Percentiles rank a stretch among this genome's conserved stretches.
These are phyloP conservation scores for Hypocrella siamensis DNA, from an alignment of 2,329 filamentous ascomycete species.

Conservation along the genomic window DNA sequence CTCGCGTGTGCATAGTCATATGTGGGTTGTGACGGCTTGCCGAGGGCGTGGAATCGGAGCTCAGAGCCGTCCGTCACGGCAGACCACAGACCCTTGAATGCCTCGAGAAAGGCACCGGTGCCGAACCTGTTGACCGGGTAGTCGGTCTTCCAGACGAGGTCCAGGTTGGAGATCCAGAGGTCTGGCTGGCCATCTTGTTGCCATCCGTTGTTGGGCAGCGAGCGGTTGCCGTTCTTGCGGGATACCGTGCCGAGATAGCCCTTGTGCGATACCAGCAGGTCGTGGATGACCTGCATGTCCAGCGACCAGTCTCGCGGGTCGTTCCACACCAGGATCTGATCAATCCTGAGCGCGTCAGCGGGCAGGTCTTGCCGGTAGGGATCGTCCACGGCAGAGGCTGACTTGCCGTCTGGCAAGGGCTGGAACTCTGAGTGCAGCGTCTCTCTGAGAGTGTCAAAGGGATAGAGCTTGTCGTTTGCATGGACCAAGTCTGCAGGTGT, in stretches of 20 bases:
- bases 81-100: constrained; percentile 65
- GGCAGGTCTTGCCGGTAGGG: constrained; percentile 19
- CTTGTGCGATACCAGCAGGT: constrained; percentile 63
- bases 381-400: constrained; percentile 13
- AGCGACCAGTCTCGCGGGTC: constrained; percentile 94
- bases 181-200: constrained; percentile 66
- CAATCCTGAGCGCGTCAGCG: constrained; percentile 50
- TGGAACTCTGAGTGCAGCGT: constrained; percentile 13
- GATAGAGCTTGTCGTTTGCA: constrained; percentile 63
- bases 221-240: constrained; percentile 46
- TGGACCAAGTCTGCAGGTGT: constrained; percentile 73
- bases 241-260: constrained; percentile 74
- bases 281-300: constrained; percentile 70
- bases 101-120: constrained; percentile 78
- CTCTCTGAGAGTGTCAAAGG: constrained; percentile 43
- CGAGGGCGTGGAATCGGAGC: constrained; percentile 53
- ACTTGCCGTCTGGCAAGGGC: constrained; percentile 17
- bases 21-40: constrained; percentile 65
- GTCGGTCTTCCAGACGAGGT: constrained; percentile 75
- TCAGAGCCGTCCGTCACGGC: constrained; percentile 49
- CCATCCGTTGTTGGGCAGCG: constrained; percentile 60
- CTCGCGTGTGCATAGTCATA: constrained; percentile 69
- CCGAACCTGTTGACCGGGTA: constrained; percentile 79
- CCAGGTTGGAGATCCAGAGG: constrained; percentile 80
- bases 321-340: constrained; percentile 87